phyloP scores from a whole-genome alignment of 306 rosid genomes.

The Dryas octopetala region DNA sequence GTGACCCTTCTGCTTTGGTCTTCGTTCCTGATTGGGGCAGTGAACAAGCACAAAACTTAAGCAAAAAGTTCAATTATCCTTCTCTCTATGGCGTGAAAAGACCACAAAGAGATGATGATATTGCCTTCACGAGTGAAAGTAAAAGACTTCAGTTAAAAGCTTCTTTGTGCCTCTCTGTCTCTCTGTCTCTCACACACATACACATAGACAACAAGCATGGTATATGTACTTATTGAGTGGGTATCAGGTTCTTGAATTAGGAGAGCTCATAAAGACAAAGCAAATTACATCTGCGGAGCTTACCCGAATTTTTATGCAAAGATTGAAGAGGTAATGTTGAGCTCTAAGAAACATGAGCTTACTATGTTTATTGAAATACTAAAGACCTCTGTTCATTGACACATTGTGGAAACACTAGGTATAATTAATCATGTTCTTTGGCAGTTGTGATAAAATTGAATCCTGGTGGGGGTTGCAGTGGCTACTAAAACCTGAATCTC shows the following conservation, averaged over 20 bases:
- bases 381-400: conserved; percentile 6
- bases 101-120: conserved; percentile 62
- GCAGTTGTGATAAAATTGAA: conserved; percentile 17
- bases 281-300: conserved; percentile 76
- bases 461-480: not conserved
- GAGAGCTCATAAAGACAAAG: conserved; percentile 61
- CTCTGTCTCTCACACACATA: too few relatives aligned
- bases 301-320: conserved; percentile 53
- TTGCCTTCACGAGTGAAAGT: conserved; percentile 67
- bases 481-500: conserved; percentile 21
- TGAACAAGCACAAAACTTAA: conserved; percentile 7
- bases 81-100: conserved; percentile 32
- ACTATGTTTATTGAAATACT: conserved; percentile 2
- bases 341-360: conserved; percentile 10
- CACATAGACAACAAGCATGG: not conserved
- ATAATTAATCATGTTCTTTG: conserved; percentile 49
- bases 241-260: conserved; percentile 69
- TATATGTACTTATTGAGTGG: conserved; percentile 1
- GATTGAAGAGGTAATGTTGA: conserved; percentile 57
- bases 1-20: conserved; percentile 55
- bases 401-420: conserved; percentile 41
- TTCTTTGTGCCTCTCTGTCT: too few relatives aligned
- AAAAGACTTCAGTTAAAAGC: not conserved
- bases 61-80: conserved; percentile 49
- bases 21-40: conserved; percentile 50